Conservation (phyloP, 1,284 basidiomycete species). For the Cystobasidiaceae sp. region DNA sequence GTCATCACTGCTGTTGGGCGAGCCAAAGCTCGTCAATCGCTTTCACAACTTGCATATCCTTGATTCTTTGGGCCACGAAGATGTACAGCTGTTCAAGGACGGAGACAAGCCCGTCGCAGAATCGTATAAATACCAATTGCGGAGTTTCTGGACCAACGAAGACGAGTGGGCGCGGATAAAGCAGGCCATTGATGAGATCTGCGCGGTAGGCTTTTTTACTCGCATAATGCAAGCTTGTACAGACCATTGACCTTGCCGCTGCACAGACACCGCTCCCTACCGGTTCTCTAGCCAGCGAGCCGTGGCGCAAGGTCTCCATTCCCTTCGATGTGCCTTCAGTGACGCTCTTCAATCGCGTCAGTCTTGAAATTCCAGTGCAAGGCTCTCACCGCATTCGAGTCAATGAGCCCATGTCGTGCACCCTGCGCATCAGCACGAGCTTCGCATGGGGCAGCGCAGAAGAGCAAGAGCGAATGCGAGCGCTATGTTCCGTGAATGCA, state of each 20-base stretch:
- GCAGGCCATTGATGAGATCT: constrained; percentile 46
- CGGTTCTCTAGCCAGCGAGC: constrained; percentile 46
- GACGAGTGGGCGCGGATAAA: constrained; percentile 24
- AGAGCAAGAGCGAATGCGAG: constrained; percentile 47
- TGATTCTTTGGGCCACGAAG: not conserved
- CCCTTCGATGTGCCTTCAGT: constrained; percentile 76
- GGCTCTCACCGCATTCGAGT: constrained; percentile 56
- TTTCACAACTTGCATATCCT: not conserved
- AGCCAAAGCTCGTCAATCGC: not conserved
- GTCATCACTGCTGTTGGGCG: not conserved
- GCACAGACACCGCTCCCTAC: not conserved
- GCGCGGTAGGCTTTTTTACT: constrained; percentile 42
- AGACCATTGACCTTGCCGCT: too few relatives aligned
- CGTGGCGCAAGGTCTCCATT: constrained; percentile 66
- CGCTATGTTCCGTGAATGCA: not conserved
- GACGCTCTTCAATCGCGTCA: constrained; percentile 48
- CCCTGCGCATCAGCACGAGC: constrained; percentile 60
- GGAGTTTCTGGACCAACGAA: not conserved
- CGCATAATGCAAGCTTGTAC: not conserved
- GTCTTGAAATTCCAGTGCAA: constrained; percentile 12
- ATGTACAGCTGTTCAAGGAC: not conserved
- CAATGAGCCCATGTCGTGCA: constrained; percentile 66
- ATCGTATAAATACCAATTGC: constrained; percentile 9
- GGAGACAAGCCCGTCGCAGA: not conserved
- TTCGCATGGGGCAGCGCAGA: constrained; percentile 63